These are phyloP conservation scores for Mycena haematopus DNA, from an alignment of 768 basidiomycete genomes.

Conservation along the genomic window DNA sequence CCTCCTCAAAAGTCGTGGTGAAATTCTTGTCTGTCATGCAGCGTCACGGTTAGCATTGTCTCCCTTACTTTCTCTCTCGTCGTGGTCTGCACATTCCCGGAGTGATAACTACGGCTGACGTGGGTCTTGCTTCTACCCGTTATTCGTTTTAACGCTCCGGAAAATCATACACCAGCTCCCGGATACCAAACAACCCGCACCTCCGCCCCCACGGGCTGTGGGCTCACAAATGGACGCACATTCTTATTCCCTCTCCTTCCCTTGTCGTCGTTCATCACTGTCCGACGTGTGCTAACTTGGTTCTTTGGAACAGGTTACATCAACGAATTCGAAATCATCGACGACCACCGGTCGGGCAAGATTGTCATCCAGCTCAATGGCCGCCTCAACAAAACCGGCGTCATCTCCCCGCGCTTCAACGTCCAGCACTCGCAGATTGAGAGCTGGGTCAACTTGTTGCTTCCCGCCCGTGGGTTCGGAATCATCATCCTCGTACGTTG, in stretches of 20 bases:
- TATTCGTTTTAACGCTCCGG: constrained; percentile 88
- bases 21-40: constrained; percentile 99
- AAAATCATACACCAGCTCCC: constrained; percentile 59
- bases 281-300: constrained; percentile 29
- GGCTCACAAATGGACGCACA: constrained; percentile 67
- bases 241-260: constrained; percentile 24
- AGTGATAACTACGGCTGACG: constrained; percentile 88
- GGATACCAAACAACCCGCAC: constrained; percentile 68
- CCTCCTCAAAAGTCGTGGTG: constrained; percentile 96
- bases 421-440: constrained; percentile 92
- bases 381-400: constrained; percentile 98
- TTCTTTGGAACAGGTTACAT: constrained; percentile 81
- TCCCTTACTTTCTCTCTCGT: constrained; percentile 2
- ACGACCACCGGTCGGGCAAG: constrained; percentile 98
- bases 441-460: constrained; percentile 94
- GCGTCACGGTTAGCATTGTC: constrained; percentile 77
- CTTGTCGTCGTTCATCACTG: constrained; percentile 3
- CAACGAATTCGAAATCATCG: constrained; percentile 97
- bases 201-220: constrained; percentile 42
- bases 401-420: constrained; percentile 99
- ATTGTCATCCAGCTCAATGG: constrained; percentile 99
- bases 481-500: constrained; percentile 87
- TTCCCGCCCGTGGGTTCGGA: constrained; percentile 96
- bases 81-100: constrained; percentile 51
- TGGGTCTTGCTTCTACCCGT: constrained; percentile 61